phyloP scores from a whole-genome alignment of 2,329 filamentous ascomycete genomes.

The Periconia sp. region DNA sequence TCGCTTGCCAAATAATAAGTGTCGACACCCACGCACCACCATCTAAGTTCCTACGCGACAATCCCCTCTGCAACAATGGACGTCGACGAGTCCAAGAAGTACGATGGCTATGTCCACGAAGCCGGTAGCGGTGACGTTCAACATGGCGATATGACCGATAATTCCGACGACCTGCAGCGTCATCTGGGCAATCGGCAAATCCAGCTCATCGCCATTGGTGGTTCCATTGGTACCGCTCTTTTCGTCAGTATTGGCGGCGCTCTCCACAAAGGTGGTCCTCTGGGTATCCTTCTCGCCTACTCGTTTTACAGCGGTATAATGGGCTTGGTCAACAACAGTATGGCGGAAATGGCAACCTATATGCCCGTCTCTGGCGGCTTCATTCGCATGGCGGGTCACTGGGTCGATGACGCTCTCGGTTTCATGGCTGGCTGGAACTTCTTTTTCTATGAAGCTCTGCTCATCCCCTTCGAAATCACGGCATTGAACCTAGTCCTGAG shows the following conservation, averaged over 20 bases:
- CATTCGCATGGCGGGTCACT: constrained; percentile 68
- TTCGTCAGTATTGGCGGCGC: constrained; percentile 69
- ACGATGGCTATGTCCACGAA: constrained; percentile 37
- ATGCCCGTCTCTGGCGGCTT: constrained; percentile 70
- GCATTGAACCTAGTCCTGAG: constrained; percentile 47
- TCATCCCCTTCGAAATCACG: constrained; percentile 61
- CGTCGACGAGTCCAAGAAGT: constrained; percentile 34
- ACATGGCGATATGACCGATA: constrained; percentile 37
- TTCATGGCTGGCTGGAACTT: constrained; percentile 63
- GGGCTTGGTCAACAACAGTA: constrained; percentile 67
- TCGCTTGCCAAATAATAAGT: background rate
- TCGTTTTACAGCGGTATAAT: constrained; percentile 62
- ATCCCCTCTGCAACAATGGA: constrained; percentile 33
- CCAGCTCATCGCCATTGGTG: constrained; percentile 50
- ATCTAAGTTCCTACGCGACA: constrained; percentile 14
- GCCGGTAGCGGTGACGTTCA: constrained; percentile 28
- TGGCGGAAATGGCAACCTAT: constrained; percentile 69
- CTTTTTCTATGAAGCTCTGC: constrained; percentile 55
- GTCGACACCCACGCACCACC: constrained; percentile 2
- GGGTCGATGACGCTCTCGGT: constrained; percentile 69
- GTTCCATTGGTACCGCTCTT: constrained; percentile 53
- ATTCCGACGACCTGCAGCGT: constrained; percentile 46
- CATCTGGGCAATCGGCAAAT: constrained; percentile 49
- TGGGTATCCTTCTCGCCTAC: constrained; percentile 65
- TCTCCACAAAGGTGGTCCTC: constrained; percentile 57